Base-by-base conservation (phyloP, 345 rosid species). In the Salix koriyanagi region DNA sequence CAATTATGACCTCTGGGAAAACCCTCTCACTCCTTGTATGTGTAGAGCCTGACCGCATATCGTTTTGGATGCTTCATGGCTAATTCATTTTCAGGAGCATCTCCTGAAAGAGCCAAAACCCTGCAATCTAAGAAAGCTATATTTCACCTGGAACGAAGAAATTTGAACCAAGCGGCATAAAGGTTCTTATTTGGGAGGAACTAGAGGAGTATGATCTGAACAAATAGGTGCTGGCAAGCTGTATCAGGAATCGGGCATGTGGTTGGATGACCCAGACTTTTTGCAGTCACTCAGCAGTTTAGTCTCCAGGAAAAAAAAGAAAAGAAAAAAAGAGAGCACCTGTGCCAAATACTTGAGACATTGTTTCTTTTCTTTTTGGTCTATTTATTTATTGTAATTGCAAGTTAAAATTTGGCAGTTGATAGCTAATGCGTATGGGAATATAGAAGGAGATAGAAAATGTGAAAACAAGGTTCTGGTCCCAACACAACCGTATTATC, bases 1-100 rank as follows among this genome's bases (percentile, higher is more conserved):
- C 15, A 92, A 94, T 86, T 96, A 92, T 67, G 99, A 96, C 82
- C 89, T 96, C n/a, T 96, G 99, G 99, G 99, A 96, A 85, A 96
- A 96, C 72, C 99, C 99, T 67, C 85, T 96, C 65, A 96, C 98
- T 76, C 98, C 99, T 77, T 96, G 98, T 87, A 96, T 96, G 99
- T 96, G 99, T 83, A 93, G 87, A 85, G 96, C 98, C 79, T 94
- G 88, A 96, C 58, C 44, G 60, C 65, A 19, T 41, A 46, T 48
- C 73, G 32, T 36, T 70, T 26, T 83, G 41, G 26, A 60, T 15
- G 46, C 72, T 67, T 50, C 54, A 32, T 39, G 67, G 25, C 73
- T 69, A 66, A 77, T 70, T 80, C 44, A 28, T 68, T 70, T 44
- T 69, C 60, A 77, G 71, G 77, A 75, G 68, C 69, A 54, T 69